phyloP scores from a whole-genome alignment of 257 asterid species.

The Knoxia roxburghii region DNA sequence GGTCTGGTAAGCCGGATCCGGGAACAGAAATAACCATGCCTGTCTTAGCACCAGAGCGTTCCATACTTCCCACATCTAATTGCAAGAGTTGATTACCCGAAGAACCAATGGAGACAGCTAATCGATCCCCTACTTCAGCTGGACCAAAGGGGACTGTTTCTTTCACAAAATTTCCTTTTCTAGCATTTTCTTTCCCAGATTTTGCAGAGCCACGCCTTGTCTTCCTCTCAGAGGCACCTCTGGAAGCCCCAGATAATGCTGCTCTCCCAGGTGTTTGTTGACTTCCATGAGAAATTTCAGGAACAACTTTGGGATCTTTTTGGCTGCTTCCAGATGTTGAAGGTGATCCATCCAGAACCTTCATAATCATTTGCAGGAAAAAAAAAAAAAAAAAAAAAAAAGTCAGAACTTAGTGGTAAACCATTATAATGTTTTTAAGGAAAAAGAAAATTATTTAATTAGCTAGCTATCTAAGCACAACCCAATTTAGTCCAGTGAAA shows the following conservation, averaged over 20 bases:
- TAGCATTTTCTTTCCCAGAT: constrained; percentile 58
- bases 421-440: not conserved
- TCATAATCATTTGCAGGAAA: constrained; percentile 21
- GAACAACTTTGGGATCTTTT: constrained; percentile 30
- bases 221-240: constrained; percentile 55
- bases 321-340: constrained; percentile 42
- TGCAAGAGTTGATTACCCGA: constrained; percentile 44
- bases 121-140: constrained; percentile 42
- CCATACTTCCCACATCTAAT: constrained; percentile 37
- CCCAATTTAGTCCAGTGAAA: not conserved
- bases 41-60: constrained; percentile 32
- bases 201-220: constrained; percentile 62
- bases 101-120: constrained; percentile 40
- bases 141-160: constrained; percentile 47
- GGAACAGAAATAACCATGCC: constrained; percentile 48
- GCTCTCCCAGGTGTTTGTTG: constrained; percentile 34
- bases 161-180: constrained; percentile 47
- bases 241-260: constrained; percentile 36
- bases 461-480: not conserved
- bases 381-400: constrained; percentile 3
- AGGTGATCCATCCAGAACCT: constrained; percentile 53
- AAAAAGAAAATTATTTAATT: not conserved
- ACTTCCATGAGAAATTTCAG: constrained; percentile 42
- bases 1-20: constrained; percentile 72
- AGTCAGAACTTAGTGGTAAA: too few species aligned